Conservation (phyloP, 2,329 filamentous ascomycete genomes). For the Sporothrix brasiliensis region DNA sequence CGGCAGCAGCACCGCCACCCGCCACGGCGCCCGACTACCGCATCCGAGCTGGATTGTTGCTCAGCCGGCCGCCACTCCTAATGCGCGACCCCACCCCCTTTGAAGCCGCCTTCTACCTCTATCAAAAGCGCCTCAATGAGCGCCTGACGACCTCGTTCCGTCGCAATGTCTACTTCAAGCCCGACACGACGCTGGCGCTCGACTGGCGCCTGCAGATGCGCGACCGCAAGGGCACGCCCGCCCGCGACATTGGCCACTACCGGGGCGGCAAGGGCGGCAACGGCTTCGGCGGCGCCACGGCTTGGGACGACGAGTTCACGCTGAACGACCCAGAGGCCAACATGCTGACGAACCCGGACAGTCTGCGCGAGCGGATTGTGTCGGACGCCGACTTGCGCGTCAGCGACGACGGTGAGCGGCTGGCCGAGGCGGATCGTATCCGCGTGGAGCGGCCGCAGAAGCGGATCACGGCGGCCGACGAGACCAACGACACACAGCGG, state of each 20-base stretch:
- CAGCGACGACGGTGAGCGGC: slow-evolving; percentile 62
- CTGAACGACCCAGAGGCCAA: slow-evolving; percentile 68
- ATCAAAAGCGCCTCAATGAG: slow-evolving; percentile 96
- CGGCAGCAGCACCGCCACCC: slow-evolving; percentile 41
- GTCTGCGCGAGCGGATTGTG: slow-evolving; percentile 69
- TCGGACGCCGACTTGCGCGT: slow-evolving; percentile 71
- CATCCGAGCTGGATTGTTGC: slow-evolving; percentile 70
- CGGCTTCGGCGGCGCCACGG: slow-evolving; percentile 51
- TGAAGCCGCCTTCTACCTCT: slow-evolving; percentile 92
- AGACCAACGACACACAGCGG: slow-evolving; percentile 71
- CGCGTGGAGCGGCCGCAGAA: slow-evolving; percentile 70
- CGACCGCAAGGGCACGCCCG: slow-evolving; percentile 71
- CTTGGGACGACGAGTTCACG: slow-evolving; percentile 90
- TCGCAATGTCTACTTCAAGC: slow-evolving; percentile 92
- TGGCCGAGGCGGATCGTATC: slow-evolving; percentile 61
- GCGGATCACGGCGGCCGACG: slow-evolving; percentile 74
- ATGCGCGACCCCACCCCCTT: slow-evolving; percentile 84
- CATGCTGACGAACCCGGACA: slow-evolving; percentile 53
- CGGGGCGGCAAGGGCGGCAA: slow-evolving; percentile 48
- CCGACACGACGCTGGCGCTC: slow-evolving; percentile 77
- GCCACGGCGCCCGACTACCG: slow-evolving; percentile 47
- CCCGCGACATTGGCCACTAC: slow-evolving; percentile 84
- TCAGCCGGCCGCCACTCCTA: slow-evolving; percentile 85
- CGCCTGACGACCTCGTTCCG: slow-evolving; percentile 85
- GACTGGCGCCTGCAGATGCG: slow-evolving; percentile 88